Evolutionary conservation across 139 green algal genomes (phyloP), one percentile per base, ranked within the genome.

Genomic region (Astrephomene gubernaculifera): DNA sequence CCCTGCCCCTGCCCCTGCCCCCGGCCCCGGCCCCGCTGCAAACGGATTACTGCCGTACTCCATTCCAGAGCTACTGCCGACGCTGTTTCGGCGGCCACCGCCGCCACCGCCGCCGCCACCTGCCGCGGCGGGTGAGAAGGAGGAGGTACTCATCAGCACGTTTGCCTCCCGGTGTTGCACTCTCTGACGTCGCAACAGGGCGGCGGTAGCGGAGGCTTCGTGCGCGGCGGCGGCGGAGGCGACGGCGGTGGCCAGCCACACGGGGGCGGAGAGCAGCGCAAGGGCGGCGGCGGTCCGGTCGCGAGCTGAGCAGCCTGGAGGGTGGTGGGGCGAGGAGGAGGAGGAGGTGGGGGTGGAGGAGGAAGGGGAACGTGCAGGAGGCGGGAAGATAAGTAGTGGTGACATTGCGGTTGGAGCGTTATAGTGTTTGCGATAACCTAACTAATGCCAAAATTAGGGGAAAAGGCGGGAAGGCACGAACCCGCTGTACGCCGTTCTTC

Each of bases 271-370:
- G 31, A 83, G 60, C 19, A 83, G 60, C 1, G 19, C 60, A 60
- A 83, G 29, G 5, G 76, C 76, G 22, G 43, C 76, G 7, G 60
- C 76, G 25, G 60, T 41, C 14, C 76, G 76, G 76, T 72, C 76
- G 9, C 29, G n/a, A 5, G 76, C 14, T 2, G 43, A 69, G 52
- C 73, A 70, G 35, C 52, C 52, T 69, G 21, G 29, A 4, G 29
- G 24, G 21, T 39, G 6, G 6, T 70, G 7, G n/a, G n/a, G n/a
- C n/a, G n/a, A n/a, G n/a, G n/a, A n/a, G n/a, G n/a, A n/a, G n/a
- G n/a, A n/a, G n/a, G n/a, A n/a, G n/a, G n/a, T n/a, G n/a, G n/a
- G n/a, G n/a, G n/a, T n/a, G n/a, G n/a, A n/a, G n/a, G n/a, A n/a
- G n/a, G n/a, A n/a, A n/a, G n/a, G n/a, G n/a, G n/a, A n/a, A n/a